phyloP scores from a whole-genome alignment of 768 basidiomycete species.

The Chalciporus chontae region DNA sequence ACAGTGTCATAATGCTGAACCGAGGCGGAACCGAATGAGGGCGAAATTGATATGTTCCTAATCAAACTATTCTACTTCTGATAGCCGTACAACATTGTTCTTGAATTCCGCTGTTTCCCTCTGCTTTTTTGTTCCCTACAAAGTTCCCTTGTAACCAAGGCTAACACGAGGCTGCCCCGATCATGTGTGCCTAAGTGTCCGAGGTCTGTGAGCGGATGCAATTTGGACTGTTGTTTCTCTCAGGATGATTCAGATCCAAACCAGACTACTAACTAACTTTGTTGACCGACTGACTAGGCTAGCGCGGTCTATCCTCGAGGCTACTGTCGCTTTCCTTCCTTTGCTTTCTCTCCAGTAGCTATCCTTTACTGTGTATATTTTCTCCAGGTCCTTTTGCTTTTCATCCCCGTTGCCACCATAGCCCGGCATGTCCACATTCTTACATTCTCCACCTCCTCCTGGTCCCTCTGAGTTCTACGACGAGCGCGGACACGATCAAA shows the following conservation, averaged over 20 bases:
- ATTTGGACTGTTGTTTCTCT: not conserved
- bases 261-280: constrained; percentile 2
- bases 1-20: too few relatives aligned
- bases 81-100: not conserved
- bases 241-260: constrained; percentile 5
- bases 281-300: not conserved
- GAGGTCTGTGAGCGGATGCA: constrained; percentile 14
- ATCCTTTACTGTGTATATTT: constrained; percentile 21
- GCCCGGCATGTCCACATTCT: constrained; percentile 19
- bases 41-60: not conserved
- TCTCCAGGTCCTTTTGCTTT: constrained; percentile 3
- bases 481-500: constrained; percentile 2
- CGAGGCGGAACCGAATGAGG: not conserved
- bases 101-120: not conserved
- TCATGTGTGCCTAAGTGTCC: constrained; percentile 6
- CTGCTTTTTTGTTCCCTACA: not conserved
- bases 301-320: constrained; percentile 4
- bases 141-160: not conserved
- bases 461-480: constrained; percentile 18
- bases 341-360: constrained; percentile 13
- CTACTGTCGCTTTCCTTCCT: constrained; percentile 13
- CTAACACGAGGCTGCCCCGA: not conserved
- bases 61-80: not conserved
- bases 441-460: constrained; percentile 12
- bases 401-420: not conserved